phyloP scores from a whole-genome alignment of 2,329 filamentous ascomycete genomes.

The Pezizomycotina sp. region DNA sequence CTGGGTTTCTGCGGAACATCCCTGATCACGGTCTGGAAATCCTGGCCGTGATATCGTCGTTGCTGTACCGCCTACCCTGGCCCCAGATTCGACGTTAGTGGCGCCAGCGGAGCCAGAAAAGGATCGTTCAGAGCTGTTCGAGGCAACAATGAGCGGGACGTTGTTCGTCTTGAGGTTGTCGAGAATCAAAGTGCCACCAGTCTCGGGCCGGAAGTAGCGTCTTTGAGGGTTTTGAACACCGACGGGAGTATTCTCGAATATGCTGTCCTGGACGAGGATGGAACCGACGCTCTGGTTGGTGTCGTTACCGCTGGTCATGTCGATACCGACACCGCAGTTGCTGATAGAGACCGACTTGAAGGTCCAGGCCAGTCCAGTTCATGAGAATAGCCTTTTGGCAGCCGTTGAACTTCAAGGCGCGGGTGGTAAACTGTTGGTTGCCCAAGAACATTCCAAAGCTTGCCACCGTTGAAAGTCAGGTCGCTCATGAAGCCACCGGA shows the following conservation, averaged over 20 bases:
- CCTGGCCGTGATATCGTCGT: no score
- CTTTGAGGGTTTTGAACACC: conserved; percentile 64
- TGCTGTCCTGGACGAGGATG: conserved; percentile 65
- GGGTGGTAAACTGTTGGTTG: conserved; percentile 55
- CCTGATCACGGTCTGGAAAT: not conserved
- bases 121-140: conserved; percentile 52
- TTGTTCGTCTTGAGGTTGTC: conserved; percentile 38
- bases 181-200: conserved; percentile 51
- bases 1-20: conserved; percentile 1
- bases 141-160: conserved; percentile 65
- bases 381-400: conserved; percentile 72
- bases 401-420: conserved; percentile 66
- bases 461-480: conserved; percentile 66
- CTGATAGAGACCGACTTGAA: conserved; percentile 56
- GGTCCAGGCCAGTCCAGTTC: conserved; percentile 85
- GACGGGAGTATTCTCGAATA: conserved; percentile 55
- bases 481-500: conserved; percentile 69
- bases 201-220: conserved; percentile 45
- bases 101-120: conserved; percentile 11
- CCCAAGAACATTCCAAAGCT: conserved; percentile 37
- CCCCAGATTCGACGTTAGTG: conserved; percentile 14
- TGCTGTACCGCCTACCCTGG: no score
- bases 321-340: conserved; percentile 55
- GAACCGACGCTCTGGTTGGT: conserved; percentile 67
- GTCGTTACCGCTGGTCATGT: conserved; percentile 52